Evolutionary conservation across 106 monocot species (phyloP).

Genomic region (Dendrobium officinale): DNA sequence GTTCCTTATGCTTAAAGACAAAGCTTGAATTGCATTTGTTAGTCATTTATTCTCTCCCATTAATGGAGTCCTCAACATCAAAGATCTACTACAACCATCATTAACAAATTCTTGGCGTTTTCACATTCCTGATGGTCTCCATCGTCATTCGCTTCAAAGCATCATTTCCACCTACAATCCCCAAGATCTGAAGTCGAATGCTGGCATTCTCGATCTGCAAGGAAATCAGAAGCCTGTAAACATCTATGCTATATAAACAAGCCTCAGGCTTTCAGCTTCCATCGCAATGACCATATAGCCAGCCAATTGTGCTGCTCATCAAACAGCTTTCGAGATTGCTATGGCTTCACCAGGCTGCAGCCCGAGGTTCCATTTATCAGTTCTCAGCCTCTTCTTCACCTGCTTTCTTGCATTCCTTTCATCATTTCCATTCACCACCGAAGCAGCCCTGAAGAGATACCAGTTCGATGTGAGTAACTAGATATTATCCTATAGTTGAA

Average conservation of each 20-base stretch:
- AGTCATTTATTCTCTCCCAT: neutral
- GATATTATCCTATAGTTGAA: neutral
- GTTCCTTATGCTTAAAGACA: conserved; percentile 3
- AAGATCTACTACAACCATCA: too few species aligned
- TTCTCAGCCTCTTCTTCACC: neutral
- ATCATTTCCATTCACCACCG: neutral
- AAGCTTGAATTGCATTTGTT: neutral
- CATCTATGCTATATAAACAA: neutral
- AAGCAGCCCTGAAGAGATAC: conserved; percentile 21
- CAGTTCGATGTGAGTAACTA: conserved; percentile 21
- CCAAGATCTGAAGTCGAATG: neutral
- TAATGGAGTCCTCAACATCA: too few species aligned
- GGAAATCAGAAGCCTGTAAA: neutral
- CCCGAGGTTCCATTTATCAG: too few species aligned
- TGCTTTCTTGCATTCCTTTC: neutral
- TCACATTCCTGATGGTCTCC: conserved; percentile 3
- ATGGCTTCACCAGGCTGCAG: neutral
- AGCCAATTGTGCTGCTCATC: neutral
- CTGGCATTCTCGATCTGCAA: neutral
- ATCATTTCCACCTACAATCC: conserved; percentile 6
- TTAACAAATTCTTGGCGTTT: neutral
- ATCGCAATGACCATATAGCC: neutral
- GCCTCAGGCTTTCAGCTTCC: neutral
- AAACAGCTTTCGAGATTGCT: neutral
- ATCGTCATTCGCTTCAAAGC: conserved; percentile 26